phyloP scores from a whole-genome alignment of 2,329 filamentous ascomycete species.

The Pestalotiopsis fici region DNA sequence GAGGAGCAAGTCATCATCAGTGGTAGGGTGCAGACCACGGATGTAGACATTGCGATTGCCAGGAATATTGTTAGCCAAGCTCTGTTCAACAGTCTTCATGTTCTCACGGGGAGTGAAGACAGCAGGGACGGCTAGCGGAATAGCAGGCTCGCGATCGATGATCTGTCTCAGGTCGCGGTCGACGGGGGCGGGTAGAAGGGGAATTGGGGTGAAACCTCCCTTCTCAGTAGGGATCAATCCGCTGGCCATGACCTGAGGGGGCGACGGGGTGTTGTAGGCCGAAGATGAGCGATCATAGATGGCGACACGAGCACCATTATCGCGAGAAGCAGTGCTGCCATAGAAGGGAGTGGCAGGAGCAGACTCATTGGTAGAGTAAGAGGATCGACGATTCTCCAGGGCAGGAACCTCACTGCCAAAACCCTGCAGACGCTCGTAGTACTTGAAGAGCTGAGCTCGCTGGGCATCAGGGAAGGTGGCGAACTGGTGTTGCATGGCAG shows the following conservation, averaged over 20 bases:
- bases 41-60: slow-evolving; percentile 99
- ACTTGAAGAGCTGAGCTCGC: slow-evolving; percentile 46
- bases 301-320: slow-evolving; percentile 60
- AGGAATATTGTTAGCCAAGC: slow-evolving; percentile 85
- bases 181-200: slow-evolving; percentile 33
- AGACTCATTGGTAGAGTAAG: slow-evolving; percentile 69
- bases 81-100: slow-evolving; percentile 89
- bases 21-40: slow-evolving; percentile 91
- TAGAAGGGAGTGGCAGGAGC: slow-evolving; percentile 68
- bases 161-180: slow-evolving; percentile 64
- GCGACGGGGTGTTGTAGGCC: slow-evolving; percentile 67
- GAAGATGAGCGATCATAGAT: slow-evolving; percentile 56
- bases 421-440: slow-evolving; percentile 52
- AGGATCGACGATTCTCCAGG: slow-evolving; percentile 66
- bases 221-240: slow-evolving; percentile 41
- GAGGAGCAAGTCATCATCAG: slow-evolving; percentile 85
- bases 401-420: slow-evolving; percentile 57
- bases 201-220: slow-evolving; percentile 29
- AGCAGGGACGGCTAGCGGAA: slow-evolving; percentile 88
- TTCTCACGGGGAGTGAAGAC: slow-evolving; percentile 83
- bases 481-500: background rate
- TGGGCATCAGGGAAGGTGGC: slow-evolving; percentile 27
- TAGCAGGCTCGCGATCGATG: slow-evolving; percentile 73
- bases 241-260: slow-evolving; percentile 55
- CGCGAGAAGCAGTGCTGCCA: slow-evolving; percentile 56